phyloP scores from a whole-genome alignment of 352 stramenopile species.

The Halophytophthora polymorphica region DNA sequence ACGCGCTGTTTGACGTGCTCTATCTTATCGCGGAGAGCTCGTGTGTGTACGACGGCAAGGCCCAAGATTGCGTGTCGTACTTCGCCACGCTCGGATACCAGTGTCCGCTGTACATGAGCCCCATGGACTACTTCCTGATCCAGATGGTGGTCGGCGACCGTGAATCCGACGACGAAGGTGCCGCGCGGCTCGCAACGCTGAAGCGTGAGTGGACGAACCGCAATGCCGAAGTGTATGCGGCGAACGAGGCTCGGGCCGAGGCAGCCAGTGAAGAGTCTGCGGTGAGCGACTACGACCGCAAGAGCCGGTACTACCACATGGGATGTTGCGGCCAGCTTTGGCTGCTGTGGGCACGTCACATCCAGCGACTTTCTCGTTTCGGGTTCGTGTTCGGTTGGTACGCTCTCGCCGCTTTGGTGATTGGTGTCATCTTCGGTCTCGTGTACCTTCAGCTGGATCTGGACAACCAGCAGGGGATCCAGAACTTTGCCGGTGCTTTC shows the following conservation, averaged over 20 bases:
- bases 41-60: conserved; percentile 58
- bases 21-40: conserved; percentile 49
- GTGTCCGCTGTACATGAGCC: conserved; percentile 57
- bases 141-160: conserved; percentile 38
- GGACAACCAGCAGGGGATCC: conserved; percentile 42
- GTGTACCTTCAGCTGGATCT: conserved; percentile 44
- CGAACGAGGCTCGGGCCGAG: conserved; percentile 12
- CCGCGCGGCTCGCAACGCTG: conserved; percentile 26
- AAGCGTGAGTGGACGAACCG: conserved; percentile 29
- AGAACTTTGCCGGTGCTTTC: conserved; percentile 49
- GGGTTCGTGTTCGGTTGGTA: conserved; percentile 35
- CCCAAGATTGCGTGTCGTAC: conserved; percentile 42
- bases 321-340: conserved; percentile 28
- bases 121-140: conserved; percentile 64
- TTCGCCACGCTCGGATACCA: conserved; percentile 45
- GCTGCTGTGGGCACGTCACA: conserved; percentile 29
- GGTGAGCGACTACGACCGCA: conserved; percentile 17
- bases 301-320: conserved; percentile 31
- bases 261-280: conserved; percentile 10
- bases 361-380: conserved; percentile 45
- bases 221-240: conserved; percentile 17
- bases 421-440: conserved; percentile 40
- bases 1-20: conserved; percentile 49
- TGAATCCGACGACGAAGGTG: conserved; percentile 22
- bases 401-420: conserved; percentile 42